These are phyloP conservation scores for Poronia punctata DNA, from an alignment of 495 filamentous ascomycete genomes.

Conservation along the genomic window DNA sequence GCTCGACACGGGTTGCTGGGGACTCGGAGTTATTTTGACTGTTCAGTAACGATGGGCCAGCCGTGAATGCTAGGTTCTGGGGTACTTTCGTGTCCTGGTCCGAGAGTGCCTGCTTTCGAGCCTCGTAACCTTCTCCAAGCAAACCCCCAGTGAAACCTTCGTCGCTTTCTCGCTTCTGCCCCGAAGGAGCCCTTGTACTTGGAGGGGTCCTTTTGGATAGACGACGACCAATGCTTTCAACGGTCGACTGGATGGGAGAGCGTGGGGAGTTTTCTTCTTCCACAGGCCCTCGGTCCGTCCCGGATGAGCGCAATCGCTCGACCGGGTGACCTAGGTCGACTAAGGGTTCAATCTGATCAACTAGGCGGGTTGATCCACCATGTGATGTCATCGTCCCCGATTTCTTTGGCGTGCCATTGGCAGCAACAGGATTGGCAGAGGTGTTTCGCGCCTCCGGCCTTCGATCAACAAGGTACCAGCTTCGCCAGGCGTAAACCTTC, in stretches of 20 bases:
- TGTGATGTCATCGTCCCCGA: too few species aligned
- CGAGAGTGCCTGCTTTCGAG: conserved; percentile 27
- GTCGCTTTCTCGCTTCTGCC: conserved; percentile 8
- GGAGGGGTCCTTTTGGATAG: conserved; percentile 4
- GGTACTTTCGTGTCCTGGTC: conserved; percentile 14
- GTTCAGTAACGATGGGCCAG: conserved; percentile 47
- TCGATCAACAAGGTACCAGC: conserved; percentile 76
- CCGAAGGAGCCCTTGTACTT: conserved; percentile 11
- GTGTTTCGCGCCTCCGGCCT: conserved; percentile 30
- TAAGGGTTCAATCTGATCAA: conserved; percentile 51
- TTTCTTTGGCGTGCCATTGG: too few species aligned
- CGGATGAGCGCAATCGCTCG: conserved; percentile 32
- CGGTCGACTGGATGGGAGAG: conserved; percentile 16
- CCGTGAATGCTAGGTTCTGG: conserved; percentile 34
- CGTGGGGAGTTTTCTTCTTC: conserved; percentile 17
- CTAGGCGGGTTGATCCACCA: too few species aligned
- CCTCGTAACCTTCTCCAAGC: conserved; percentile 37
- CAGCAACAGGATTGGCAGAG: too few species aligned
- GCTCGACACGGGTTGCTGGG: conserved; percentile 11
- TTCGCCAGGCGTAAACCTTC: conserved; percentile 72
- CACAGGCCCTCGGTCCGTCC: conserved; percentile 23
- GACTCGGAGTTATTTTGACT: conserved; percentile 12
- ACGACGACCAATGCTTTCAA: conserved; percentile 5
- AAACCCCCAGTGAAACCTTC: conserved; percentile 32
- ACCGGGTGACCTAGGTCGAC: conserved; percentile 45